Evolutionary conservation across 2,329 filamentous ascomycete species (phyloP).

Genomic region (Setomelanomma holmii): DNA sequence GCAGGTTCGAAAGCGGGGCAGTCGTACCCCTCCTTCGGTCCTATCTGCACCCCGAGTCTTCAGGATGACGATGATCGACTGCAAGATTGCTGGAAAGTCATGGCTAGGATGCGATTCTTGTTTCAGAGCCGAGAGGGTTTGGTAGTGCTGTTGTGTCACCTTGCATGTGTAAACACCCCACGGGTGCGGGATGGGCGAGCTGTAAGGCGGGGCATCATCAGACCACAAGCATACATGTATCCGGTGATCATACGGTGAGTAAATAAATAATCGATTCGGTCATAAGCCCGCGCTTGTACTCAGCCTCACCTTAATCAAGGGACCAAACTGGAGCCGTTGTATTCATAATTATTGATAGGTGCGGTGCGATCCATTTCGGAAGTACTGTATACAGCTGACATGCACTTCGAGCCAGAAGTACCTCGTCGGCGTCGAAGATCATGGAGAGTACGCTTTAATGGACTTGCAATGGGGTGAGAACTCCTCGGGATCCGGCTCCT

Average conservation of each 20-base stretch:
- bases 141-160: neutral
- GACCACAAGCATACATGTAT: too few relatives aligned
- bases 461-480: too few relatives aligned
- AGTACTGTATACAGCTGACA: neutral
- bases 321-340: neutral
- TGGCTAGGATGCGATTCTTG: neutral
- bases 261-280: too few relatives aligned
- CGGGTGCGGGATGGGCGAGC: neutral
- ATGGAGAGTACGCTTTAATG: too few relatives aligned
- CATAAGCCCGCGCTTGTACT: too few relatives aligned
- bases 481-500: too few relatives aligned
- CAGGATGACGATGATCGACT: neutral
- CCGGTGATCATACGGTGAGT: too few relatives aligned
- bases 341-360: neutral
- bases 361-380: neutral
- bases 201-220: neutral
- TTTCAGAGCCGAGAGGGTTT: neutral
- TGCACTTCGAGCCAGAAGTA: too few relatives aligned
- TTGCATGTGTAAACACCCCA: neutral
- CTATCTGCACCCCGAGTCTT: neutral
- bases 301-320: neutral
- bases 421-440: too few relatives aligned
- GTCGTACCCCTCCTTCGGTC: neutral
- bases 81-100: neutral
- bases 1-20: constrained; percentile 1